phyloP scores from a whole-genome alignment of 371 early-diverging fungal genomes.

The Capniomyces stellatus region DNA sequence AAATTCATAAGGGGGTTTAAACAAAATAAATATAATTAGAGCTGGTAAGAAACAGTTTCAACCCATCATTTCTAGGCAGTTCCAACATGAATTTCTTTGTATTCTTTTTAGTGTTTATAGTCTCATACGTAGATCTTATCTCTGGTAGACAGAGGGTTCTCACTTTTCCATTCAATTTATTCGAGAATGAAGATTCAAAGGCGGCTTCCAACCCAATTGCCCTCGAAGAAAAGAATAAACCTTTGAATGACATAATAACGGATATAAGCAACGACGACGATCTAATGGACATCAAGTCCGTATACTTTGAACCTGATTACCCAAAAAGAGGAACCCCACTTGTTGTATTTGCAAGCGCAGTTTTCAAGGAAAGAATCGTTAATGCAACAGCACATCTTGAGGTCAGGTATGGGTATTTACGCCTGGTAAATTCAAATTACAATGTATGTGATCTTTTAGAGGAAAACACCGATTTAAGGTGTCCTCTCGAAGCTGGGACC shows the following conservation, averaged over 20 bases:
- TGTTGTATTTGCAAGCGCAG: constrained; percentile 15
- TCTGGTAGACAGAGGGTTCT: too few relatives aligned
- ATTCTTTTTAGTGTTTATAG: too few relatives aligned
- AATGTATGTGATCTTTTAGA: constrained; percentile 19
- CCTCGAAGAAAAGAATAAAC: not conserved
- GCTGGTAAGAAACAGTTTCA: too few relatives aligned
- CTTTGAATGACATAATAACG: constrained; percentile 21
- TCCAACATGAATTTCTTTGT: too few relatives aligned
- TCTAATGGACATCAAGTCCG: constrained; percentile 17
- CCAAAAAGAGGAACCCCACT: constrained; percentile 17
- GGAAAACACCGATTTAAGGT: not conserved
- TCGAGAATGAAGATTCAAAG: too few relatives aligned
- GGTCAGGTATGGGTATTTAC: constrained; percentile 21
- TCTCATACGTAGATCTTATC: too few relatives aligned
- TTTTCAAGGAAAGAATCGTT: constrained; percentile 18
- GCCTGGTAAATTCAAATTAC: constrained; percentile 18
- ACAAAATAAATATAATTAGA: too few relatives aligned
- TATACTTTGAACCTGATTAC: constrained; percentile 19
- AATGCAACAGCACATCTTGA: constrained; percentile 19
- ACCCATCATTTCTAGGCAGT: too few relatives aligned
- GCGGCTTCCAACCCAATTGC: too few relatives aligned
- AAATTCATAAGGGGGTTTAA: too few relatives aligned
- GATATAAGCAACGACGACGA: constrained; percentile 23
- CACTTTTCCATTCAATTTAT: too few relatives aligned
- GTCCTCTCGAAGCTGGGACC: constrained; percentile 1